Evolutionary conservation across 2,329 filamentous ascomycete species (phyloP).

Genomic region (Colletotrichum filicis): DNA sequence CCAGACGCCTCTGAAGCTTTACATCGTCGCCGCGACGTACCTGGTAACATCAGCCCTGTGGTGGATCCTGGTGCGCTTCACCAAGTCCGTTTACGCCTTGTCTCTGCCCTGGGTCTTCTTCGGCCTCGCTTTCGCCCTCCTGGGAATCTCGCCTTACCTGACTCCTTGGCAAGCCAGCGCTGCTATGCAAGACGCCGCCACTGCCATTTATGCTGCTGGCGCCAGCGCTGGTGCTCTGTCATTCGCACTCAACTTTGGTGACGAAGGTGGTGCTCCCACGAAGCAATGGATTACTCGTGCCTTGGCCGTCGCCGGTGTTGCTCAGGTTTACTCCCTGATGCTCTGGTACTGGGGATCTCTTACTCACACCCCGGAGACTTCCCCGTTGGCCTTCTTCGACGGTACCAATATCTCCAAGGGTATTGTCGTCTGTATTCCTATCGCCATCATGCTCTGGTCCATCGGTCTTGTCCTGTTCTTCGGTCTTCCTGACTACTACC

Average conservation of each 20-base stretch:
- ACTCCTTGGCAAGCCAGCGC: slow-evolving; percentile 49
- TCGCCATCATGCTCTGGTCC: slow-evolving; percentile 66
- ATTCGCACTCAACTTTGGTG: slow-evolving; percentile 75
- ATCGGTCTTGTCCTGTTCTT: slow-evolving; percentile 66
- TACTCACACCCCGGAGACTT: slow-evolving; percentile 26
- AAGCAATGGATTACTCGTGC: slow-evolving; percentile 76
- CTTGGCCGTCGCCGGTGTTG: slow-evolving; percentile 73
- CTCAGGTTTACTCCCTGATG: slow-evolving; percentile 72
- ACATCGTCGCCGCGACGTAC: slow-evolving; percentile 70
- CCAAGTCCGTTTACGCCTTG: slow-evolving; percentile 67
- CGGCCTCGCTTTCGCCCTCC: slow-evolving; percentile 69
- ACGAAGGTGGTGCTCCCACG: slow-evolving; percentile 70
- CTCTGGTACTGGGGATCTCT: slow-evolving; percentile 73
- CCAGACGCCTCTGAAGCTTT: slow-evolving; percentile 67
- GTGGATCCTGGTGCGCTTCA: slow-evolving; percentile 71
- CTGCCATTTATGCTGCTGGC: slow-evolving; percentile 70
- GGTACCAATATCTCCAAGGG: slow-evolving; percentile 43
- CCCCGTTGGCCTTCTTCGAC: slow-evolving; percentile 40
- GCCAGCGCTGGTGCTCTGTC: slow-evolving; percentile 72
- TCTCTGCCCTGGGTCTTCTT: slow-evolving; percentile 72
- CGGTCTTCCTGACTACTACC: slow-evolving; percentile 75
- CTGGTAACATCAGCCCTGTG: slow-evolving; percentile 67
- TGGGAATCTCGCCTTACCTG: slow-evolving; percentile 71
- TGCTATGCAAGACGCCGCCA: slow-evolving; percentile 68
- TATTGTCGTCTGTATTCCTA: slow-evolving; percentile 64